Conservation (phyloP, 1,139 yeast genomes). For the Sugiyamaella japonica region DNA sequence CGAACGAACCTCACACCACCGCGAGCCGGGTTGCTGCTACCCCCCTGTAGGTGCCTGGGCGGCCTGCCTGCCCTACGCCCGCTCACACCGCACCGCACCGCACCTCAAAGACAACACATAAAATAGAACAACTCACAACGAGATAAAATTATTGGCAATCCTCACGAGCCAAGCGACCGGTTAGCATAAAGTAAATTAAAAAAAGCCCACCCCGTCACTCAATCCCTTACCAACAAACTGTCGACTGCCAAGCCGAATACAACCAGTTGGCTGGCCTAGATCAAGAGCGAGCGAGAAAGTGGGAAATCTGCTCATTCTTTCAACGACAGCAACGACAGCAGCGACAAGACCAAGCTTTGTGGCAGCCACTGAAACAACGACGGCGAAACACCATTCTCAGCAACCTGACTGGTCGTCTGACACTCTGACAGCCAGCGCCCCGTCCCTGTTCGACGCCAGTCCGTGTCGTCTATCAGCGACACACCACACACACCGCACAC, state of each 20-base stretch:
- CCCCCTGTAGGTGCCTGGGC: no score
- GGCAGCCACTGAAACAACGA: no score
- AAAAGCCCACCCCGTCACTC: neutral
- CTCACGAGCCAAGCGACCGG: neutral
- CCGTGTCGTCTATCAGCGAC: slow-evolving; percentile 24
- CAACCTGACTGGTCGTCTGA: no score
- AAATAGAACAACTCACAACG: neutral
- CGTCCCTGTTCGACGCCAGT: neutral
- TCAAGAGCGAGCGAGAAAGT: no score
- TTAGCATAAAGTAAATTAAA: neutral
- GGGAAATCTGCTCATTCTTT: no score
- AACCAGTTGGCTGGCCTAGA: no score
- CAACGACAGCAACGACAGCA: no score
- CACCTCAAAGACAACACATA: neutral
- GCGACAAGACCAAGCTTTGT: no score
- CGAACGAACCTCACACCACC: neutral
- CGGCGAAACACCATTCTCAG: no score
- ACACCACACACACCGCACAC: no score
- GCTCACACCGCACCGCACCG: neutral
- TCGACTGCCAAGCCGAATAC: neutral
- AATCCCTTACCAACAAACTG: neutral
- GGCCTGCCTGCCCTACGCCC: no score
- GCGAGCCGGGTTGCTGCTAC: no score
- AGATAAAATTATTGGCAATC: neutral
- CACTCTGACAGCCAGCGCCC: neutral